Base-by-base conservation (phyloP, 2,329 filamentous ascomycete species). In the Kalaharituber pfeilii region DNA sequence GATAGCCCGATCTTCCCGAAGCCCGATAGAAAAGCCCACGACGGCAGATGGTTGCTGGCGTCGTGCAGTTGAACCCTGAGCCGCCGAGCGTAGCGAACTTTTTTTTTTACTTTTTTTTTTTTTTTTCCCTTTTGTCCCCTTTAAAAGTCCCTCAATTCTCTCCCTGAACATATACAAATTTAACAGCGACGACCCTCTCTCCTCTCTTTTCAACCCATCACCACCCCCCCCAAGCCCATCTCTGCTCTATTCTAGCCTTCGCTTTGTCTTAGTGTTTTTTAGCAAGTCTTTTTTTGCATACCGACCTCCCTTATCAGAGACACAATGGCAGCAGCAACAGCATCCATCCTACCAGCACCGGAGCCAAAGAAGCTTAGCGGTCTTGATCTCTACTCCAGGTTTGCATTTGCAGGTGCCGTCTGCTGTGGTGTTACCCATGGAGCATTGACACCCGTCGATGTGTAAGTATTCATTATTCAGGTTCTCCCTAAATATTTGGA, bases 361-460 rank as follows among this genome's bases (percentile, higher is more conserved):
- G 30, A 49, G 53, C 33, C 33, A 15, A 47, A 47, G 42, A 74
- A 78, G 69, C 75, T 79, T 62, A 74, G 69, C 63, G 79, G 81
- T 60, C 49, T 87, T 63, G 74, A 70, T 57, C 85, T 98, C 66
- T 96, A 96, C 82, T 85, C 86, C 66, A 81, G 86, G 73, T 95
- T 95, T 76, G 89, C 91, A 73, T 84, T 98, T 67, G 88, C 91
- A 67, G 91, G 91, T 74, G 91, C 91, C 66, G 75, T 96, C 77
- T 95, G 91, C 82, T 98, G 91, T 74, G 91, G 88, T 66, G 75
- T 96, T 74, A 98, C 91, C 69, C 91, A 98, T 80, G 91, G 89
- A 72, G 84, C 78, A 68, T 81, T 96, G 67, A 98, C 91, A 65
- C 91, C 91, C 69, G 87, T 98, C 72, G 91, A 98, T 84, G 91